Evolutionary conservation across 139 green algal genomes (phyloP), one percentile per base, ranked within the genome.

Genomic region (Chlamydomonas sphaeroides): DNA sequence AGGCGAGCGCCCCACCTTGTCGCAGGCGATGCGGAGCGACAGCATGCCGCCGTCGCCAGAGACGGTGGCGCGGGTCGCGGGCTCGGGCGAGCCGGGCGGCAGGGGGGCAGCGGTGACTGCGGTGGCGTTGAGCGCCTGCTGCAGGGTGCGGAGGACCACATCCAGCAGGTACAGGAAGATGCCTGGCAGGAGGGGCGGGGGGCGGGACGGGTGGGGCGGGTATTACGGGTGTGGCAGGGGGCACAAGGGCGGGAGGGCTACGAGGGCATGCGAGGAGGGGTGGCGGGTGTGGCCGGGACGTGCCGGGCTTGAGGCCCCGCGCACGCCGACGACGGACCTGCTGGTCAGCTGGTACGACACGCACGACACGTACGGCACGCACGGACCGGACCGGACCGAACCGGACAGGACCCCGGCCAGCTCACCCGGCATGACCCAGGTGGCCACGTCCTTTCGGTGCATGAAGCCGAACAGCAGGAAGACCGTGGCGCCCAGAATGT

Each of bases 401-500:
- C n/a, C n/a, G n/a, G n/a, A n/a, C n/a, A n/a, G n/a, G n/a, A n/a
- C n/a, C n/a, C n/a, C n/a, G 18, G 25, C 56, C 17, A 8, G 39
- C 74, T 6, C 61, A 81, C 74, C 74, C 28, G 74, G 59, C 74
- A 81, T 81, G 18, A 81, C n/a, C 74, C 59, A 81, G 1, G 74
- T 45, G 20, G 61, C 61, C 57, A 71, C 41, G 61, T 81, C 74
- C 74, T 81, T 81, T 35, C 61, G 41, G n/a, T 81, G 74, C 74
- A 81, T 81, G 41, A 71, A 49, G 74, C 57, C 61, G 32, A 81
- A 81, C 26, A 81, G 74, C 41, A 81, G 32, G 74, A 81, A 81
- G 3, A 81, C 21, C 1, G 63, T 8, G 5, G 59, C 74, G 30
- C 41, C 74, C 21, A 71, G 41, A 18, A 71, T 30, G 74, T 81